Percentiles rank a stretch among this genome's conserved stretches.
phyloP scores from a whole-genome alignment of 768 basidiomycete genomes.

The Lentinus tigrinus region DNA sequence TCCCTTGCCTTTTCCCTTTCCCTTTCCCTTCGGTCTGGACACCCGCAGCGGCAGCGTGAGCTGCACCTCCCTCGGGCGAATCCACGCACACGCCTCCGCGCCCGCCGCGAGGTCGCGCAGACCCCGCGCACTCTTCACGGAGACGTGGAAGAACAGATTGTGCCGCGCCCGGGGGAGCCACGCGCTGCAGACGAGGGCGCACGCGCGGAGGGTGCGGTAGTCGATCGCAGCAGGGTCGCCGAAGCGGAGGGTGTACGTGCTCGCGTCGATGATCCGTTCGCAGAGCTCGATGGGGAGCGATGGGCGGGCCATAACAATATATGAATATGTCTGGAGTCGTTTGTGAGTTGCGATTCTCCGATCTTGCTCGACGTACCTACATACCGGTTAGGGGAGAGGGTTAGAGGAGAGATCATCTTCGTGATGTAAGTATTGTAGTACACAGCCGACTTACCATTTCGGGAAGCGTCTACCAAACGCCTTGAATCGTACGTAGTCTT shows the following conservation, averaged over 20 bases:
- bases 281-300: conserved; percentile 7
- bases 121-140: background rate
- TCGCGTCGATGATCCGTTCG: conserved; percentile 2
- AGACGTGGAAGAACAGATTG: conserved; percentile 8
- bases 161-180: conserved; percentile 23
- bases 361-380: background rate
- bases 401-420: too few species aligned
- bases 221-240: background rate
- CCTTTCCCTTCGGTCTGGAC: too few species aligned
- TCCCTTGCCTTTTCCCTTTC: too few species aligned
- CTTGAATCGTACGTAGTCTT: too few species aligned
- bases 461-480: too few species aligned
- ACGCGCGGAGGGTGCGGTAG: conserved; percentile 4
- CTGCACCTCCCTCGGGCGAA: background rate
- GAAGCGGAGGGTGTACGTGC: background rate
- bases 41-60: background rate
- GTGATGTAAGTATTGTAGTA: too few species aligned
- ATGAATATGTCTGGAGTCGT: too few species aligned
- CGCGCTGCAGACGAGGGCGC: conserved; percentile 18
- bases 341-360: background rate
- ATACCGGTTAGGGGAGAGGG: too few species aligned
- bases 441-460: too few species aligned
- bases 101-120: background rate
- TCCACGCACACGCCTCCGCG: background rate
- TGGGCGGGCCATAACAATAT: too few species aligned